Conservation (phyloP, 2,329 filamentous ascomycete species). For the Pestalotiopsis sp. region DNA sequence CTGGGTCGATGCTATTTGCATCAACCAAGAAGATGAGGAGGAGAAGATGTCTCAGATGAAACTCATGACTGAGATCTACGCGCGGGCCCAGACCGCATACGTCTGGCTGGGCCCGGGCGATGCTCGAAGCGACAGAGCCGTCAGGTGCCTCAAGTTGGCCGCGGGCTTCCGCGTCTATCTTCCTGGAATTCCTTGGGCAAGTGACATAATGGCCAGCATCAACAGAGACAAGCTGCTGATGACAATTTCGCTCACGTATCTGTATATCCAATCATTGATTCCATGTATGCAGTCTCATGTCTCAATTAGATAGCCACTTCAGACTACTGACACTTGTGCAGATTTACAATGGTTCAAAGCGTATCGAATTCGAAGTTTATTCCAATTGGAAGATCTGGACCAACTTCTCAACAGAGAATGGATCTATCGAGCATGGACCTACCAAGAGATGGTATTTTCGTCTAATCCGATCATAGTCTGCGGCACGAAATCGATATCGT, state of each 20-base stretch:
- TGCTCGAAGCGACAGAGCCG: neutral
- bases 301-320: too few species aligned
- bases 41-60: slow-evolving; percentile 17
- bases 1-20: slow-evolving; percentile 19
- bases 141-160: neutral
- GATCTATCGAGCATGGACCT: neutral
- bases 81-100: neutral
- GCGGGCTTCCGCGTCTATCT: neutral
- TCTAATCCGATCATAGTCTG: neutral
- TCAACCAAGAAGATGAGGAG: slow-evolving; percentile 15
- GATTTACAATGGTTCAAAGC: neutral
- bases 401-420: neutral
- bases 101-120: neutral
- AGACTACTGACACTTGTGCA: too few species aligned
- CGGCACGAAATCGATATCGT: neutral
- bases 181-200: neutral
- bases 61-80: slow-evolving; percentile 18
- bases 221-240: neutral
- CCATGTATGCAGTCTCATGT: neutral
- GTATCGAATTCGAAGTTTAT: neutral
- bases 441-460: neutral
- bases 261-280: neutral
- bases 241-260: neutral
- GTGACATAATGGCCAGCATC: neutral
- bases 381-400: neutral